Evolutionary conservation across 495 filamentous ascomycete species (phyloP).

Genomic region (Penicillium soppii): DNA sequence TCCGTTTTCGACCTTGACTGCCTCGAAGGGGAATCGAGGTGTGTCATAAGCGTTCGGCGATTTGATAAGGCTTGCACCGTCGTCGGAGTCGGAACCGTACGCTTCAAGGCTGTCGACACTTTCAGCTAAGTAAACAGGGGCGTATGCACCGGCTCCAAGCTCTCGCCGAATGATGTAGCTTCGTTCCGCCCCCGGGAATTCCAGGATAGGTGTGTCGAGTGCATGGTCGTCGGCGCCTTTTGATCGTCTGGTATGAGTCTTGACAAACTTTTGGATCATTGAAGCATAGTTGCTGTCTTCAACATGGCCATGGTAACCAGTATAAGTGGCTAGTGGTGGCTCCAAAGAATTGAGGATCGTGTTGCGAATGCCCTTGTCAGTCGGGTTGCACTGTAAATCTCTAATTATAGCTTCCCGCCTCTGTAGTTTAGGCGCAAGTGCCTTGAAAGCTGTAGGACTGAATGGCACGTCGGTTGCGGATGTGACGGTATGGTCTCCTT

Average conservation of each 20-base stretch:
- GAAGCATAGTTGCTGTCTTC: constrained; percentile 58
- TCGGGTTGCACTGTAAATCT: constrained; percentile 84
- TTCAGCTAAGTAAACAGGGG: constrained; percentile 88
- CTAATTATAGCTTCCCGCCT: constrained; percentile 65
- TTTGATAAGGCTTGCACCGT: constrained; percentile 26
- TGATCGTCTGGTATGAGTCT: constrained; percentile 58
- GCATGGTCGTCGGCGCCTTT: constrained; percentile 51
- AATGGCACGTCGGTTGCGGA: constrained; percentile 38
- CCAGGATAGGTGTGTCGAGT: constrained; percentile 64
- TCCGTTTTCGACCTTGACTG: constrained; percentile 84
- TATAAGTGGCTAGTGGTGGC: constrained; percentile 67
- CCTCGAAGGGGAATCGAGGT: constrained; percentile 63
- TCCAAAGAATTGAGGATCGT: constrained; percentile 71
- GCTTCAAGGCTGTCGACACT: constrained; percentile 54
- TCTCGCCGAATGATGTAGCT: constrained; percentile 81
- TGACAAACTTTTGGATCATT: constrained; percentile 79
- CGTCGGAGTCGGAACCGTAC: constrained; percentile 47
- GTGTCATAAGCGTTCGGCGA: constrained; percentile 16
- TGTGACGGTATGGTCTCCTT: constrained; percentile 29
- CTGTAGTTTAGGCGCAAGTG: constrained; percentile 23
- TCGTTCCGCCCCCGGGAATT: constrained; percentile 58
- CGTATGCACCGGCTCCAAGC: constrained; percentile 89
- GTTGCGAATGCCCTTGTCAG: constrained; percentile 68
- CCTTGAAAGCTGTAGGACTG: constrained; percentile 51
- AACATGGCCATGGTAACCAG: constrained; percentile 72